Base-by-base conservation (phyloP, 768 basidiomycete species). In the Suillus decipiens region DNA sequence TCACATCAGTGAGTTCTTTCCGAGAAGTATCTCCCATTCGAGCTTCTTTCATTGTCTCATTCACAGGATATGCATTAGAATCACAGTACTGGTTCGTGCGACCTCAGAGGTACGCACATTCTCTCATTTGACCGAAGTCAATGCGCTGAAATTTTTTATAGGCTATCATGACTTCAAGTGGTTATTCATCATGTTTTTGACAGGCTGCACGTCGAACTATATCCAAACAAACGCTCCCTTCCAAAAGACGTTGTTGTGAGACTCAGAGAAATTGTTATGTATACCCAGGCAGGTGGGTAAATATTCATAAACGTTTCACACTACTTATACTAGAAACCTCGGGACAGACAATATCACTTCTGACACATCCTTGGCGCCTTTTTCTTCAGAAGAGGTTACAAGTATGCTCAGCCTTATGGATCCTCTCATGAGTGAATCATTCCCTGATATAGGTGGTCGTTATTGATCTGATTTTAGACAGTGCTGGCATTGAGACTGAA, bases 361-460 rank as follows among this genome's bases (percentile, higher is more conserved):
- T 53, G 51, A 53, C 5, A 53, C 51, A 12, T 53, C 31, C 31
- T n/a, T 53, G 12, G 33, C 51, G 5, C 51, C 51, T 34, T 53
- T 53, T 34, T 33, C 51, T 53, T 53, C 51, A 6, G 51, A 53
- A n/a, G 51, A 53, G 51, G 51, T 53, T 53, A 33, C 51, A 34
- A 53, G 33, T n/a, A 53, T 53, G 51, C 51, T 53, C 7, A 12
- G 51, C 33, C 31, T 53, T 12, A 53, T 53, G 51, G 51, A 53
- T 53, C 31, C 31, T n/a, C 51, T 53, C 31, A 53, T 53, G 51
- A 12, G 51, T 53, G 12, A 53, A 12, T 33, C 5, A n/a, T 34
- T n/a, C 11, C 19, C 33, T 53, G 51, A 53, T n/a, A 7, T 34
- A 2, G 11, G 11, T n/a, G 5, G 33, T n/a, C 5, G 11, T 53